Evolutionary conservation across 176 grass and related monocot genomes (phyloP), one percentile per base, ranked within the genome.

Genomic region (Oryza meyeriana): DNA sequence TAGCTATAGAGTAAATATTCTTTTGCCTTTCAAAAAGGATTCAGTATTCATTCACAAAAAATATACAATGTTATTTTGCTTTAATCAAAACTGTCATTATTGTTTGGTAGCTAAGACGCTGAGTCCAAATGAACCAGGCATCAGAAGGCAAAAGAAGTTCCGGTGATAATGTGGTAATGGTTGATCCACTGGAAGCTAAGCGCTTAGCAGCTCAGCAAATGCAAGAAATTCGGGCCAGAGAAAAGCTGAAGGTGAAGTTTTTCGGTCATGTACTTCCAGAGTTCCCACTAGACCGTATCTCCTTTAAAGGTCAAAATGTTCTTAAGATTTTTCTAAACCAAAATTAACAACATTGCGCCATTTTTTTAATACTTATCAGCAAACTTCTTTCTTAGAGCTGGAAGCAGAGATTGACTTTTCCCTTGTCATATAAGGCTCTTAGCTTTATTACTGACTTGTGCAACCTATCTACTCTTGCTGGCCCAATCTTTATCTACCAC

Each of bases 151-250:
- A 93, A 85, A 80, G 90, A 86, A 95, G 89, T 67, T 93, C 93
- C 66, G 81, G 89, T 66, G 73, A 85, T 7, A 88, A 77, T 18
- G 84, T 95, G 74, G 74, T 91, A 84, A 98, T 98, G 96, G 96
- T 98, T 72, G 96, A 98, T 84, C 96, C 96, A 61, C 34, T 90
- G 16, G 96, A 95, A 79, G 96, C 93, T 58, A 98, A 98, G 88
- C 87, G 87, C 31, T 89, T 98, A 84, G 96, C 96, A 42, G 87
- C 86, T 68, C 91, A 93, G 83, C 96, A 98, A 73, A 93, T 98
- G 96, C 82, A 91, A 88, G 67, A 98, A 93, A 93, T 98, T 66
- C 87, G 79, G 31, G 87, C 73, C 64, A 95, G 87, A 90, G 90
- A 98, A 85, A 93, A 93, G 66, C 72, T 95, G 17, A 91, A 90